Percentiles rank a stretch among this genome's conserved stretches.
Evolutionary conservation across 192 early-diverging fungal species (phyloP).

Genomic region (Helicostylum pulchrum): DNA sequence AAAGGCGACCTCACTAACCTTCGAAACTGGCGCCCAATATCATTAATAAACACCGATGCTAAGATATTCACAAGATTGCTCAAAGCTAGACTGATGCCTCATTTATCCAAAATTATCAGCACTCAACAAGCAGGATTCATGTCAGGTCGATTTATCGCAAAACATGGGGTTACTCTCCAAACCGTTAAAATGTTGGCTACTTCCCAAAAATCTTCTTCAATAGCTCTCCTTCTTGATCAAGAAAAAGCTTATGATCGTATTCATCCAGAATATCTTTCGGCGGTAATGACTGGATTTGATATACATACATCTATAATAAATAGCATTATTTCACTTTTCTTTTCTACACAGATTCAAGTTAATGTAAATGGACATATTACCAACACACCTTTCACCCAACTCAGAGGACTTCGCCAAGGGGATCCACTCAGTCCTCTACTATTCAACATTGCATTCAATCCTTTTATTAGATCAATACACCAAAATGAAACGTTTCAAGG

Average conservation of each 20-base stretch:
- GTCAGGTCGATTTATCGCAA: constrained; percentile 6
- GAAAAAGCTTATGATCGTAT: constrained; percentile 31
- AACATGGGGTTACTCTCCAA: constrained; percentile 13
- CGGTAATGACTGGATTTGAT: not conserved
- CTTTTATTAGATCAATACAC: constrained; percentile 7
- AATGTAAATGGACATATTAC: constrained; percentile 24
- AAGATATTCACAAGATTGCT: constrained; percentile 14
- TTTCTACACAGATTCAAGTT: constrained; percentile 9
- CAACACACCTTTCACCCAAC: constrained; percentile 5
- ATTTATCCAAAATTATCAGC: not conserved
- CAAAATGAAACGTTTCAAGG: not conserved
- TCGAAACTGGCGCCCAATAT: constrained; percentile 17
- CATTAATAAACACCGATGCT: constrained; percentile 27
- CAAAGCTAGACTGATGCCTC: not conserved
- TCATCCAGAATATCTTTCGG: constrained; percentile 13
- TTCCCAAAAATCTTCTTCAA: not conserved
- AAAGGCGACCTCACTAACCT: constrained; percentile 22
- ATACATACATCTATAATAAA: constrained; percentile 1
- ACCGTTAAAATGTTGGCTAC: not conserved
- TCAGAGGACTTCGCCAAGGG: constrained; percentile 33
- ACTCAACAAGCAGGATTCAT: constrained; percentile 25
- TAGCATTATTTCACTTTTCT: not conserved
- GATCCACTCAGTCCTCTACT: constrained; percentile 33
- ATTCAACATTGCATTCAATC: constrained; percentile 24
- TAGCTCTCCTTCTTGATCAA: constrained; percentile 25